Evolutionary conservation across 306 rosid species (phyloP).

Genomic region (Mimosa bimucronata): DNA sequence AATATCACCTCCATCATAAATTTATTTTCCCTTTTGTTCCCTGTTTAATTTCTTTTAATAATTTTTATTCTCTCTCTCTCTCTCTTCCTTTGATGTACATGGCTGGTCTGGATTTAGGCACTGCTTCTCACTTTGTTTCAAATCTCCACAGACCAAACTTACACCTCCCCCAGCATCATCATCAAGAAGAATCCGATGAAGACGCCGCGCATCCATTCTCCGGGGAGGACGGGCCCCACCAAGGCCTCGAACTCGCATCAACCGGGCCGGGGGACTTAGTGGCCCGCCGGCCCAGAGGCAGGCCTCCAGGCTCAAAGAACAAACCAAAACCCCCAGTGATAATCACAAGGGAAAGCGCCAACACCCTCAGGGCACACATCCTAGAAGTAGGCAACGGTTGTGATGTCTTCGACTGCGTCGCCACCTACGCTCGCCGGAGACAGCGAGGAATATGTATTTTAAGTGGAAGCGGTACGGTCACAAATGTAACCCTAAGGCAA

Average conservation of each 20-base stretch:
- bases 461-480: slow-evolving; percentile 85
- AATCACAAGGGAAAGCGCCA: slow-evolving; percentile 90
- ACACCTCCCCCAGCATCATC: slow-evolving; percentile 59
- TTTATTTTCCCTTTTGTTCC: slow-evolving; percentile 63
- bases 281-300: slow-evolving; percentile 78
- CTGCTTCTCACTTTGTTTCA: slow-evolving; percentile 74
- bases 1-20: slow-evolving; percentile 38
- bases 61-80: slow-evolving; percentile 6
- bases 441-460: slow-evolving; percentile 96
- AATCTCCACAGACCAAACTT: slow-evolving; percentile 68
- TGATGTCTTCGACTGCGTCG: slow-evolving; percentile 82
- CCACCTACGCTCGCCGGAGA: slow-evolving; percentile 82
- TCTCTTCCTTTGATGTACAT: slow-evolving; percentile 55
- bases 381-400: slow-evolving; percentile 79
- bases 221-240: slow-evolving; percentile 53
- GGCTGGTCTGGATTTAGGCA: slow-evolving; percentile 98
- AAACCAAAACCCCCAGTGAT: slow-evolving; percentile 84
- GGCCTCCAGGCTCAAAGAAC: slow-evolving; percentile 91
- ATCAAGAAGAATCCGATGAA: slow-evolving; percentile 48
- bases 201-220: slow-evolving; percentile 48
- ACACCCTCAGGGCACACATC: slow-evolving; percentile 89
- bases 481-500: slow-evolving; percentile 82
- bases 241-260: slow-evolving; percentile 49
- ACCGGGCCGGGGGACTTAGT: slow-evolving; percentile 51
- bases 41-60: slow-evolving; percentile 47